A percentile compares a stretch with the other conserved stretches of the same genome.
phyloP scores from a whole-genome alignment of 495 filamentous ascomycete species.

The Penicillium macrosclerotiorum region DNA sequence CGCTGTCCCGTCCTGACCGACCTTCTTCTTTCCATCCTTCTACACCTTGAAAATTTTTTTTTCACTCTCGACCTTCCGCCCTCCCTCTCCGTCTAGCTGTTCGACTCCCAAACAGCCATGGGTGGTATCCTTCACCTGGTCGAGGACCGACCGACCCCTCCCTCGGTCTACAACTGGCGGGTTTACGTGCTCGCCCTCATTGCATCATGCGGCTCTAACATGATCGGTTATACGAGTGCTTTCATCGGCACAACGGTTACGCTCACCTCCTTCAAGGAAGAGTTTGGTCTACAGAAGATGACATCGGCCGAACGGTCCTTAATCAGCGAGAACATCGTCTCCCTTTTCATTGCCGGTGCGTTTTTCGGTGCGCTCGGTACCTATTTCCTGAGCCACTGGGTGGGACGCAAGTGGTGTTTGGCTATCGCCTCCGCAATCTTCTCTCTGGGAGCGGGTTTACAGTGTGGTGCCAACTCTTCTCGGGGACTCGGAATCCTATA shows the following conservation, averaged over 20 bases:
- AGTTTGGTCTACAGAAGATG: constrained; percentile 54
- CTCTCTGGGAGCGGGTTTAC: constrained; percentile 62
- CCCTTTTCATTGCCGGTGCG: constrained; percentile 65
- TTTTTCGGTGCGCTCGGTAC: constrained; percentile 66
- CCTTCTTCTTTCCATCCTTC: constrained; percentile 3
- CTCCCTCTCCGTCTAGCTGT: constrained; percentile 11
- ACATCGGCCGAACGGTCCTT: constrained; percentile 37
- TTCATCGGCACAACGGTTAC: constrained; percentile 71
- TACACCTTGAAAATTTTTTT: constrained; percentile 5
- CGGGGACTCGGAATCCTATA: constrained; percentile 63
- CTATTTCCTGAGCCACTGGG: constrained; percentile 54
- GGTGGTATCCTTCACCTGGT: constrained; percentile 53
- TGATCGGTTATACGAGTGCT: constrained; percentile 69
- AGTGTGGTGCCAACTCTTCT: constrained; percentile 56
- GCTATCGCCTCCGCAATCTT: constrained; percentile 54
- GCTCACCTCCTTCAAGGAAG: constrained; percentile 55
- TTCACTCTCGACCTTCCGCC: background rate
- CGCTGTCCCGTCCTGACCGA: constrained; percentile 7
- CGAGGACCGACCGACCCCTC: constrained; percentile 64
- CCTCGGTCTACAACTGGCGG: constrained; percentile 72
- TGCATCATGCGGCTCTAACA: constrained; percentile 67
- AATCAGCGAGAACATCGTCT: constrained; percentile 65
- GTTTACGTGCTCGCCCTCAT: constrained; percentile 61
- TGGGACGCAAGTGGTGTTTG: constrained; percentile 57
- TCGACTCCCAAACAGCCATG: constrained; percentile 44